Evolutionary conservation across 2,329 filamentous ascomycete species (phyloP).

Genomic region (Fusarium mexicanum): DNA sequence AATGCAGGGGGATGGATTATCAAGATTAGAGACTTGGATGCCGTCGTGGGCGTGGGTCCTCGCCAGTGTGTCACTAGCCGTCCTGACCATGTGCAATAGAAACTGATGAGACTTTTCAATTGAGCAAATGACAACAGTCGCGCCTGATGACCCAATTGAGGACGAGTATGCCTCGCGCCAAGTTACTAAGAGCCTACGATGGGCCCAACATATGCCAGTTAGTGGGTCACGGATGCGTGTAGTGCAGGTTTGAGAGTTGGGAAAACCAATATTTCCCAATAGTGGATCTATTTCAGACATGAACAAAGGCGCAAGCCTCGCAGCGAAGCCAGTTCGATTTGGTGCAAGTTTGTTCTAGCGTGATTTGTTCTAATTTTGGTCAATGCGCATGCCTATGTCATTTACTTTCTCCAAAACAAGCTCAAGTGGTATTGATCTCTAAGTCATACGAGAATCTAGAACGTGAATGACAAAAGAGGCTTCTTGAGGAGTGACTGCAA

Average conservation of each 20-base stretch:
- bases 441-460: slow-evolving; percentile 9
- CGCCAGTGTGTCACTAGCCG: slow-evolving; percentile 39
- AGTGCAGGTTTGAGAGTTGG: slow-evolving; percentile 25
- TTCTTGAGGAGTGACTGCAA: not conserved
- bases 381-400: not conserved
- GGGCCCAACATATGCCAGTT: slow-evolving; percentile 17
- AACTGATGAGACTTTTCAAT: slow-evolving; percentile 32
- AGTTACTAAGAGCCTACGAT: slow-evolving; percentile 19
- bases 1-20: slow-evolving; percentile 34
- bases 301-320: not conserved
- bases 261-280: slow-evolving; percentile 18
- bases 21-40: slow-evolving; percentile 34
- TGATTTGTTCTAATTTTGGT: slow-evolving; percentile 15
- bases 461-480: slow-evolving; percentile 9
- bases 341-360: not conserved
- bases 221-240: slow-evolving; percentile 29
- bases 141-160: slow-evolving; percentile 42
- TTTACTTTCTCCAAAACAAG: not conserved
- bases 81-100: slow-evolving; percentile 44
- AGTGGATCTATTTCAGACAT: slow-evolving; percentile 7
- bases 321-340: slow-evolving; percentile 3
- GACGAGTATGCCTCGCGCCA: slow-evolving; percentile 43
- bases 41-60: slow-evolving; percentile 29
- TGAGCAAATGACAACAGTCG: slow-evolving; percentile 36
- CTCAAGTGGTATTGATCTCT: not conserved